Evolutionary conservation across 2,329 filamentous ascomycete genomes (phyloP), one percentile per base, ranked within the genome.

Genomic region (Pseudogymnoascus sp.): DNA sequence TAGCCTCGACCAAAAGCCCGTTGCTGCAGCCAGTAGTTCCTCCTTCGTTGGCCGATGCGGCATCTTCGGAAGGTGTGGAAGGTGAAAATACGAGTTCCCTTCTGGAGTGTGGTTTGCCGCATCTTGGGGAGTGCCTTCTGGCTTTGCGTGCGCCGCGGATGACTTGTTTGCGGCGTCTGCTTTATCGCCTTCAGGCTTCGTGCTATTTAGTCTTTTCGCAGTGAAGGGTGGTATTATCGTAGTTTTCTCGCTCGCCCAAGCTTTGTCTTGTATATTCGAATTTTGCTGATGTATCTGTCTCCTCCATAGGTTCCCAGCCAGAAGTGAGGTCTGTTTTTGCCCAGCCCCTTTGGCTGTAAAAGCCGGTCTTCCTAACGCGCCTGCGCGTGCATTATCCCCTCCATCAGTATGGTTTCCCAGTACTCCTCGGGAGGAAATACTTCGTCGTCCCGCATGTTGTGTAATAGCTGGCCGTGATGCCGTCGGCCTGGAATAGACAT

Each of bases 31-130:
- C 37, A 99, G 80, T 29, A 99, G 81, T 74, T 99, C 94, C 73
- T 97, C 92, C 72, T 96, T 97, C 6, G 88, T 93, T 4, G 94
- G 93, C 19, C 92, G 83, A 77, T 97, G 91, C n/a, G 88, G 85
- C 74, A 92, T 84, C 69, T 90, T 88, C 23, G 87, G 83, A 62
- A 88, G 70, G 45, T 74, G 63, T 70, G 82, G 77, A 63, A 85
- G 73, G 70, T 85, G 81, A 7, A 85, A 70, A 67, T 87, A 87
- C 68, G 49, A 55, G 6, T 55, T 11, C 11, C 21, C 41, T 45
- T 45, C 41, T 45, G 21, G 41, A n/a, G 5, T 45, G n/a, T 45
- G 29, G 29, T 55, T 35, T 5, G 29, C 49, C n/a, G 10, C 26
- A 35, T 55, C 49, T 55, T 11, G 10, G 14, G n/a, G 49, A 14